Evolutionary conservation across 345 rosid genomes (phyloP).

Genomic region (Trapa incisa): DNA sequence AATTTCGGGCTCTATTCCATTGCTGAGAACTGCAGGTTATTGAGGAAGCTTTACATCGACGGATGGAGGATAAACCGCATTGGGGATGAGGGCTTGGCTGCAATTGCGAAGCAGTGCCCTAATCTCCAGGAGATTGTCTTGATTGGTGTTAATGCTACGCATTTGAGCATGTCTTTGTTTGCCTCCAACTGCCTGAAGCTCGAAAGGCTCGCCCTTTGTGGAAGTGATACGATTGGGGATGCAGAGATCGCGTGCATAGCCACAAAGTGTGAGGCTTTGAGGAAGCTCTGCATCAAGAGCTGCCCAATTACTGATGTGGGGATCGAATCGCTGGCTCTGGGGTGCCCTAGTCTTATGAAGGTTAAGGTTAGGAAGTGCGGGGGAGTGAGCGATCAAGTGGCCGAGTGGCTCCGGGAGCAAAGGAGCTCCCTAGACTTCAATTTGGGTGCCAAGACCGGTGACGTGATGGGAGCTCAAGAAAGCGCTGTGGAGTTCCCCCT

Average conservation of each 20-base stretch:
- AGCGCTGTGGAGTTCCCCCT: conserved; percentile 22
- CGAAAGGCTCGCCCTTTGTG: conserved; percentile 69
- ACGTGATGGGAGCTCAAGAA: conserved; percentile 34
- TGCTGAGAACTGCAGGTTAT: conserved; percentile 51
- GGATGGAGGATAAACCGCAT: conserved; percentile 81
- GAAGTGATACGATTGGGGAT: conserved; percentile 58
- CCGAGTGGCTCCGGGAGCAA: conserved; percentile 42
- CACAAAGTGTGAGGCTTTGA: conserved; percentile 46
- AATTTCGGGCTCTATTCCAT: conserved; percentile 49
- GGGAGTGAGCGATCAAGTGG: conserved; percentile 42
- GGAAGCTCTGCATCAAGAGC: conserved; percentile 74
- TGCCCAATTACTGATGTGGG: conserved; percentile 54
- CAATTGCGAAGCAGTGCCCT: conserved; percentile 49
- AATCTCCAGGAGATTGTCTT: conserved; percentile 71
- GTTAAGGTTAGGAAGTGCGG: conserved; percentile 74
- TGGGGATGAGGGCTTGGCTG: conserved; percentile 71
- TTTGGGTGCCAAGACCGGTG: conserved; percentile 36
- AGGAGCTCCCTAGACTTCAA: conserved; percentile 46
- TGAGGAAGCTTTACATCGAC: conserved; percentile 81
- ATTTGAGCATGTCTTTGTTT: conserved; percentile 32
- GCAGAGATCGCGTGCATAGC: conserved; percentile 58
- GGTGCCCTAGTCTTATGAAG: conserved; percentile 72
- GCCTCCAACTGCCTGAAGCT: conserved; percentile 49
- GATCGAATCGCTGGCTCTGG: conserved; percentile 55
- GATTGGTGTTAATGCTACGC: conserved; percentile 65